Evolutionary conservation across 2,329 filamentous ascomycete species (phyloP), one percentile per base, ranked within the genome.

Genomic region (Neoscytalidium dimidiatum): DNA sequence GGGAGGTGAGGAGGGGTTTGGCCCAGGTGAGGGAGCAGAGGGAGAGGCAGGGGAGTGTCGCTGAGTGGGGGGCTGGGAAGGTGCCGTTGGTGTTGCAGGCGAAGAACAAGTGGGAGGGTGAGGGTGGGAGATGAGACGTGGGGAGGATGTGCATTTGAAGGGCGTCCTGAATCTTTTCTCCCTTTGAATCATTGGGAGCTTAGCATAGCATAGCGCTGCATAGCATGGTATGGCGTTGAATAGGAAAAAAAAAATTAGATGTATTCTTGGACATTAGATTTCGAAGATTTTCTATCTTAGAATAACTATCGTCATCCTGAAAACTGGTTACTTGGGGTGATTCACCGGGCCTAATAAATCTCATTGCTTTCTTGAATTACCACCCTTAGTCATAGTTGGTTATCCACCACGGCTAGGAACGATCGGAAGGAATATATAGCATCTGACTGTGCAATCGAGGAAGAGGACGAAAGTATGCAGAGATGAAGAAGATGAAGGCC

Each of bases 41-140:
- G 4, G 31, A 41, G 51, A 26, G 51, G 31, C 31, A 23, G 3
- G 29, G 19, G 19, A 56, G 53, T 6, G 35, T 28, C 23, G 53
- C 53, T 2, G 53, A 43, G 17, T 29, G 53, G 33, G n/a, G 38
- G 2, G 33, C 31, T 14, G 35, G 53, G n/a, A 14, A 2, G 14
- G 17, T 29, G 38, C 56, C 56, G 17, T 60, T 60, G 56, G 21
- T 60, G 8, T n/a, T 60, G 17, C 56, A 46, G 41, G 56, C 56
- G n/a, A 60, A 33, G 41, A 60, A 60, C 17, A 41, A 23, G 28
- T 60, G 56, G 56, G 26, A 57, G n/a, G 53, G 11, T 3, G 53
- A 19, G 23, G 23, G 9, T 29, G 23, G 38, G 26, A 44, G 26
- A 26, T 21, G 21, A 13, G 23, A 2, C 2, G 35, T 14, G 23